These are phyloP conservation scores for Apodospora peruviana DNA, from an alignment of 495 filamentous ascomycete species.

Conservation along the genomic window DNA sequence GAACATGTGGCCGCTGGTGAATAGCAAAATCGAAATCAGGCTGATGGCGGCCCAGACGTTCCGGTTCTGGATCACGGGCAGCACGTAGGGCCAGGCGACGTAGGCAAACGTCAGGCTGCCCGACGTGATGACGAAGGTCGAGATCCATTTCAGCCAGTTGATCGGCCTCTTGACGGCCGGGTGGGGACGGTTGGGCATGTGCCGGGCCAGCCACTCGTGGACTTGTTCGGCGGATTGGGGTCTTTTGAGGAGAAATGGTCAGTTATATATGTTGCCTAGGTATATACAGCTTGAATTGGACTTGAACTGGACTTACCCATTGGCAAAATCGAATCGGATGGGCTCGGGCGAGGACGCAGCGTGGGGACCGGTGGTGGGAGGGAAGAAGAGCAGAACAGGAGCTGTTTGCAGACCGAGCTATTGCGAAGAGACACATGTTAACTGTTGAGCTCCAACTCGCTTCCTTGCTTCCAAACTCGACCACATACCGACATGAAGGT, in stretches of 20 bases:
- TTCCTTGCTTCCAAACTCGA: too few species aligned
- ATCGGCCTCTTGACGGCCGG: slow-evolving; percentile 74
- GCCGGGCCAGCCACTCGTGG: slow-evolving; percentile 70
- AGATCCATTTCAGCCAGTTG: slow-evolving; percentile 75
- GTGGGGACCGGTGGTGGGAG: slow-evolving; percentile 78
- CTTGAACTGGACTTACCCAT: slow-evolving; percentile 68
- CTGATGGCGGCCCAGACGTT: slow-evolving; percentile 92
- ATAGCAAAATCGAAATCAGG: slow-evolving; percentile 84
- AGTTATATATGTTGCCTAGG: not conserved
- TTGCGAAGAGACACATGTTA: not conserved
- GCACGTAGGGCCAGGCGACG: slow-evolving; percentile 73
- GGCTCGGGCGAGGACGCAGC: slow-evolving; percentile 65
- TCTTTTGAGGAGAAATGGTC: slow-evolving; percentile 34
- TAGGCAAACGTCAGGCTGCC: slow-evolving; percentile 62
- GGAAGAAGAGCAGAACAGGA: slow-evolving; percentile 82
- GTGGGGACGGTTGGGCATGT: slow-evolving; percentile 69
- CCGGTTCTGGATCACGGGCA: slow-evolving; percentile 84
- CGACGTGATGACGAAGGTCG: slow-evolving; percentile 59
- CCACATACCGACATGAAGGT: slow-evolving; percentile 87
- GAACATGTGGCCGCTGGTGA: slow-evolving; percentile 98
- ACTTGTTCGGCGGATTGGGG: slow-evolving; percentile 70
- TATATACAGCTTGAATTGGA: too few species aligned
- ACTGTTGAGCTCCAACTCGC: not conserved
- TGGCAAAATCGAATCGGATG: slow-evolving; percentile 78
- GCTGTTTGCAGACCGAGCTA: slow-evolving; percentile 94